phyloP scores from a whole-genome alignment of 129 eudicot genomes.

The Chrysanthemum makinoi region DNA sequence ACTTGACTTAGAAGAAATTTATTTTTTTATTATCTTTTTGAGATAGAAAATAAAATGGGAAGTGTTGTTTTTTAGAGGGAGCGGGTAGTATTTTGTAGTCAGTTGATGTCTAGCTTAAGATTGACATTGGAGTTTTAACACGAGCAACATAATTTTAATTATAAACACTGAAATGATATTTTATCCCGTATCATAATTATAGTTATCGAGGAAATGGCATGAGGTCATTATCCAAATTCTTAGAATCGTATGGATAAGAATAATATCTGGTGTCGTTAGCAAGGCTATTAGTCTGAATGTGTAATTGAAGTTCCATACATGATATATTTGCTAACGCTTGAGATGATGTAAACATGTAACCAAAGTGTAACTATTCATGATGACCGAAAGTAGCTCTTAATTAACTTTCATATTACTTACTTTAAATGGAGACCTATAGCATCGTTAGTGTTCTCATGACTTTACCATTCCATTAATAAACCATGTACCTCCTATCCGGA shows the following conservation, averaged over 20 bases:
- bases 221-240: neutral
- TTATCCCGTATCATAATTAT: neutral
- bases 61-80: neutral
- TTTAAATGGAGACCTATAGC: too few species aligned
- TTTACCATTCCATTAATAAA: too few species aligned
- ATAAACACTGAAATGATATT: slow-evolving; percentile 9
- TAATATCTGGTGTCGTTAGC: neutral
- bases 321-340: too few species aligned
- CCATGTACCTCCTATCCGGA: too few species aligned
- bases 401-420: too few species aligned
- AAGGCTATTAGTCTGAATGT: slow-evolving; percentile 5
- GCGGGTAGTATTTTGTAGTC: neutral
- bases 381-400: too few species aligned
- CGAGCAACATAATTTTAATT: neutral
- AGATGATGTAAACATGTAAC: too few species aligned
- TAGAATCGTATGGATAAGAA: neutral
- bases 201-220: slow-evolving; percentile 5
- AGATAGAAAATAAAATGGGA: neutral
- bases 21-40: neutral
- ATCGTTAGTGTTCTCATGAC: too few species aligned
- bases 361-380: too few species aligned
- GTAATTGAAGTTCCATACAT: neutral
- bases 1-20: neutral
- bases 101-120: neutral
- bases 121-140: neutral